Percentiles rank a stretch among this genome's conserved stretches.
phyloP scores from a whole-genome alignment of 192 early-diverging fungal species.

The Coemansia brasiliensis region DNA sequence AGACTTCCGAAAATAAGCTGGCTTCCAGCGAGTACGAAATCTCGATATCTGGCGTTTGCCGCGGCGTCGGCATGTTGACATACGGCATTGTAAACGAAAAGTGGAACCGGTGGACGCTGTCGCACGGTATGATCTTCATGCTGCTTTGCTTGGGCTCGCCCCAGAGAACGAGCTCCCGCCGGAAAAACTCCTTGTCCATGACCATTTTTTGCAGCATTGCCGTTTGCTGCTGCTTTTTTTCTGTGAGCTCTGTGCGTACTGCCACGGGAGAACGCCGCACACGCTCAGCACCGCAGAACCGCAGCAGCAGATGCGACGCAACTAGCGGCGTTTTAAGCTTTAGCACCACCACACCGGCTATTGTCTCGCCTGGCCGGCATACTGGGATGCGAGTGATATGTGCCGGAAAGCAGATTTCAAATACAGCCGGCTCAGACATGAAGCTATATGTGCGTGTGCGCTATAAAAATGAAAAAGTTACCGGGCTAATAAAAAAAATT shows the following conservation, averaged over 20 bases:
- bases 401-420: conserved; percentile 56
- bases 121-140: conserved; percentile 25
- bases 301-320: conserved; percentile 45
- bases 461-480: background rate
- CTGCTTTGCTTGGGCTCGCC: conserved; percentile 37
- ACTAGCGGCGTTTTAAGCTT: conserved; percentile 43
- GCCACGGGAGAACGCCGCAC: conserved; percentile 47
- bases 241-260: conserved; percentile 21
- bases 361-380: conserved; percentile 49
- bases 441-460: background rate
- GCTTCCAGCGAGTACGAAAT: conserved; percentile 52
- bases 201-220: conserved; percentile 48
- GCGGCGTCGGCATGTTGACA: conserved; percentile 55
- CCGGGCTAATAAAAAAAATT: background rate
- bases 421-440: conserved; percentile 48
- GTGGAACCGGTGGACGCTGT: conserved; percentile 48
- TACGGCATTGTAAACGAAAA: conserved; percentile 57
- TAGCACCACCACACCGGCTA: conserved; percentile 52
- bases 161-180: conserved; percentile 50
- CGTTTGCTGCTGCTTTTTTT: conserved; percentile 39
- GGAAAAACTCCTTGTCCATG: conserved; percentile 58
- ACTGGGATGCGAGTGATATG: conserved; percentile 49
- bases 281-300: conserved; percentile 50
- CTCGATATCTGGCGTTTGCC: conserved; percentile 53
- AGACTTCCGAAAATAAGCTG: conserved; percentile 34